Conservation (phyloP, 73 alveolate genomes). For the Diophrys appendiculata region DNA sequence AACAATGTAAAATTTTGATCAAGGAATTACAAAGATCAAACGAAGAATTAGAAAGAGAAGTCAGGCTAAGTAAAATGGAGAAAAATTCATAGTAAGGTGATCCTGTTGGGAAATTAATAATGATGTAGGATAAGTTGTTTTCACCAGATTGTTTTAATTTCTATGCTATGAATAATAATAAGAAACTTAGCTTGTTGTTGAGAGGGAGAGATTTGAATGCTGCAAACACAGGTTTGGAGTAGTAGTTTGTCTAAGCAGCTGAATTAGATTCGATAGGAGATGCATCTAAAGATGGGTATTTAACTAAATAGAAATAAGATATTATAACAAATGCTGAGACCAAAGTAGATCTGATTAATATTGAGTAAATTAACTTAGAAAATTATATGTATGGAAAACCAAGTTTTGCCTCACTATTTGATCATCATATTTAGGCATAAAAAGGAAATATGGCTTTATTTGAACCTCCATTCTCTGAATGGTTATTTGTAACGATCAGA, state of each 20-base stretch:
- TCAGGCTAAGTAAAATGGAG: background rate
- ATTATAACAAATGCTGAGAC: background rate
- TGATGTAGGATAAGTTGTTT: slow-evolving; percentile 3
- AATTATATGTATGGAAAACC: background rate
- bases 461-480: slow-evolving; percentile 59
- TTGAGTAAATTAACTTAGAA: background rate
- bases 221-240: background rate
- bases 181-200: background rate
- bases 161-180: slow-evolving; percentile 20
- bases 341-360: background rate
- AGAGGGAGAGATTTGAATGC: background rate
- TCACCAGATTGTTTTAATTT: background rate
- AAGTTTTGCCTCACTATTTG: background rate
- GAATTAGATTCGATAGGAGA: background rate
- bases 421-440: background rate
- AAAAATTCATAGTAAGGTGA: background rate
- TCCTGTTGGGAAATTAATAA: background rate
- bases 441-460: slow-evolving; percentile 8
- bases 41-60: background rate
- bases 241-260: background rate
- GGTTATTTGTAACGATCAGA: slow-evolving; percentile 72
- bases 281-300: background rate
- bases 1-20: background rate
- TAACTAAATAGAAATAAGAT: background rate
- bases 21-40: background rate